A percentile compares a stretch with the other conserved stretches of the same genome.
Evolutionary conservation across 331 rosid genomes (phyloP).

Genomic region (Pyrus hybrid): DNA sequence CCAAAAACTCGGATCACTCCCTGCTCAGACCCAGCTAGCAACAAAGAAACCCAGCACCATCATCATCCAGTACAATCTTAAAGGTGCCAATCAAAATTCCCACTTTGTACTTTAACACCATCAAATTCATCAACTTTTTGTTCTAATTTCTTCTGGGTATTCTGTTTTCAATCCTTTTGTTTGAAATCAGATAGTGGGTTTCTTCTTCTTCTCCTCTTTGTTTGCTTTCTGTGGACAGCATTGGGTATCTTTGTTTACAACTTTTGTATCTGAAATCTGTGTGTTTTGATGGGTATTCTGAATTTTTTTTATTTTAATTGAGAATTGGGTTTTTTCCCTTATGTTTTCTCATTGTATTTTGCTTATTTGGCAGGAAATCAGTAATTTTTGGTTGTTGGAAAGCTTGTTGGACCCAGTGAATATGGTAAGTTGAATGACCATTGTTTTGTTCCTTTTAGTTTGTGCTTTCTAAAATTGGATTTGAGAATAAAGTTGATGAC

Average conservation of each 20-base stretch:
- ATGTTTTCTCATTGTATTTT: neutral
- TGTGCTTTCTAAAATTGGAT: neutral
- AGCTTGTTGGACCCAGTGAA: neutral
- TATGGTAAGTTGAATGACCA: constrained; percentile 23
- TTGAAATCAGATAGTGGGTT: neutral
- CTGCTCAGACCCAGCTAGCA: neutral
- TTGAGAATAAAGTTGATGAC: neutral
- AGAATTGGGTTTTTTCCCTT: neutral
- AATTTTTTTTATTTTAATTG: neutral
- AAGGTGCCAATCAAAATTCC: neutral
- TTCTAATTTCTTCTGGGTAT: neutral
- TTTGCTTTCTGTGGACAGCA: neutral
- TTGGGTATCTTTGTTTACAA: neutral
- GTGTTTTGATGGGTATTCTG: neutral
- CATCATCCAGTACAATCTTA: neutral
- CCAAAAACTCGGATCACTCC: constrained; percentile 1
- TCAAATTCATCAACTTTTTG: neutral
- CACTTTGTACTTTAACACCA: neutral
- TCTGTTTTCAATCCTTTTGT: neutral
- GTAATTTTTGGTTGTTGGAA: constrained; percentile 5
- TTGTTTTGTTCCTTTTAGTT: neutral
- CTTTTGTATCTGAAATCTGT: neutral
- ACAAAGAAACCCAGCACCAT: neutral
- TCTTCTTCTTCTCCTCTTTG: neutral
- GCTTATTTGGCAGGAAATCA: constrained; percentile 9